phyloP scores from a whole-genome alignment of 1,284 basidiomycete species.

The Phellopilus nigrolimitatus region DNA sequence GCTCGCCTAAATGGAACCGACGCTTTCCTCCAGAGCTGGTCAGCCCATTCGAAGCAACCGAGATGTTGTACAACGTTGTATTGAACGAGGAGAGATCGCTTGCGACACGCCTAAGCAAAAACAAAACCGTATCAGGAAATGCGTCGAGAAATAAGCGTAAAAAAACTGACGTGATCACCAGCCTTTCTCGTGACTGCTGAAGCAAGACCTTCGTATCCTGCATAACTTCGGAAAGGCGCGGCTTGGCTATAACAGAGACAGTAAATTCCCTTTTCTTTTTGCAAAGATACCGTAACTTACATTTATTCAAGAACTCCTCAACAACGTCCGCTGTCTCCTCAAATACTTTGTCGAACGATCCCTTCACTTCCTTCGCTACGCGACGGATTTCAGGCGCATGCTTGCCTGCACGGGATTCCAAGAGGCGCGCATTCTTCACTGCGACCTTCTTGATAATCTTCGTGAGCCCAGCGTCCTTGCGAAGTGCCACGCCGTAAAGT shows the following conservation, averaged over 20 bases:
- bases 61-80: slow-evolving; percentile 70
- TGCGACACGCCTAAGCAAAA: slow-evolving; percentile 62
- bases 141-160: slow-evolving; percentile 13
- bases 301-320: slow-evolving; percentile 89
- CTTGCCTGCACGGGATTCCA: slow-evolving; percentile 62
- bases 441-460: slow-evolving; percentile 94
- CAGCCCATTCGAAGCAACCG: slow-evolving; percentile 45
- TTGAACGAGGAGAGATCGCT: slow-evolving; percentile 79
- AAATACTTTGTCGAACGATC: slow-evolving; percentile 92
- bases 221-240: slow-evolving; percentile 74
- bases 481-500: slow-evolving; percentile 87
- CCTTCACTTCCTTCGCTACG: slow-evolving; percentile 86
- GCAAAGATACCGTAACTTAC: slow-evolving; percentile 41
- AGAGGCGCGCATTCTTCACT: slow-evolving; percentile 67
- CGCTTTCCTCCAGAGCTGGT: slow-evolving; percentile 38
- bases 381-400: slow-evolving; percentile 74
- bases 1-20: slow-evolving; percentile 87
- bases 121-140: slow-evolving; percentile 13
- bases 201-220: slow-evolving; percentile 89
- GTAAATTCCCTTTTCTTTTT: slow-evolving; percentile 26
- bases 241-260: slow-evolving; percentile 42
- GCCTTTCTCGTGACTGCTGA: slow-evolving; percentile 84
- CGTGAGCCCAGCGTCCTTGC: slow-evolving; percentile 93
- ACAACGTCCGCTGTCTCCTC: slow-evolving; percentile 87
- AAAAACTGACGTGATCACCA: slow-evolving; percentile 77